Evolutionary conservation across 2,329 filamentous ascomycete genomes (phyloP), one percentile per base, ranked within the genome.

Genomic region (Fusarium poae): DNA sequence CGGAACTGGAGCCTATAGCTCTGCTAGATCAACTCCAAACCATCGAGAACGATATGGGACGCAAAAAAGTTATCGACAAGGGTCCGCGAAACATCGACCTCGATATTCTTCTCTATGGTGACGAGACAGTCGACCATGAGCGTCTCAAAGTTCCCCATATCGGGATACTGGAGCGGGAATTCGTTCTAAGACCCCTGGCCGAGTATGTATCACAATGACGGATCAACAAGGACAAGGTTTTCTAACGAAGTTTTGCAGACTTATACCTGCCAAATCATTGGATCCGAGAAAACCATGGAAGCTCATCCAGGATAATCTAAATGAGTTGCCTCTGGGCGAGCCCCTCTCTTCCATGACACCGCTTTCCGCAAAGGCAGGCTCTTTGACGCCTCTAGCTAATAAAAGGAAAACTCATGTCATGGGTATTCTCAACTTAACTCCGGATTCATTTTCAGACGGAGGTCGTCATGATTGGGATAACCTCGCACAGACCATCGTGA

Each of bases 391-490:
- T 20, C 80, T 88, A 30, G 80, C 82, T 32, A 80, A 84, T 9
- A 82, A 84, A 45, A 86, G 90, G 48, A 84, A 82, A 54, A 97
- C 95, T 1, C 88, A 89, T 45, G 81, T 97, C 71, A 99, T 99
- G 96, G 92, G 92, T 56, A 97, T 99, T 68, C 84, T 98, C 45
- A 99, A 99, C 79, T 82, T 97, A 53, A 98, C 96, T 0, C 95
- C 95, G 0, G 95, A 99, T 80, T 98, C 95, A 12, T 99, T 99
- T 82, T 98, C 95, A 1, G 94, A 98, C 76, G 95, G 94, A 54
- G 94, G 94, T 11, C 75, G 83, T 11, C 87, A 94, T 77, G 80
- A 81, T 43, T 75, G 82, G 25, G 75, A 80, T 15, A 83, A 87
- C 66, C 84, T 96, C 27, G 80, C 84, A 15, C 76, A 82, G 15